Evolutionary conservation across 1,139 yeast genomes (phyloP).

Genomic region (Suhomyces maxii): DNA sequence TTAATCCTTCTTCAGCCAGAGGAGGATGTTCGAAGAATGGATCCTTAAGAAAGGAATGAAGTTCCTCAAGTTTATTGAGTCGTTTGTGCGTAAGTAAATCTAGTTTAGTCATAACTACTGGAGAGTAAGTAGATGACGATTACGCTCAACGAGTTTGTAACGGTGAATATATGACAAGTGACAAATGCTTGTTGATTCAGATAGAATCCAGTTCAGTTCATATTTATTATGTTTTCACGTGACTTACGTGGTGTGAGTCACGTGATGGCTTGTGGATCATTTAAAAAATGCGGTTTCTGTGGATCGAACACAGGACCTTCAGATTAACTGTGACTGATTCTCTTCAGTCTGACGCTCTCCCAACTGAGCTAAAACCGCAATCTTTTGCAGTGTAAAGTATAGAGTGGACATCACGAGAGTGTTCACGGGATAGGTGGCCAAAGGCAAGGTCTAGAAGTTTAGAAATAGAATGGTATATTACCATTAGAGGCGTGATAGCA

Average conservation of each 20-base stretch:
- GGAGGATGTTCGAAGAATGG: conserved; percentile 6
- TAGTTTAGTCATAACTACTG: conserved; percentile 1
- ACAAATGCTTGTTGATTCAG: background rate
- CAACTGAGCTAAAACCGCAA: conserved; percentile 69
- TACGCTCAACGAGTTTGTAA: too few relatives aligned
- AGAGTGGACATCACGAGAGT: too few relatives aligned
- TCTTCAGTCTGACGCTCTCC: conserved; percentile 92
- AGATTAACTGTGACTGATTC: conserved; percentile 42
- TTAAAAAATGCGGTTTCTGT: conserved; percentile 26
- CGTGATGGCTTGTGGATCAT: conserved; percentile 19
- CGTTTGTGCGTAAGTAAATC: conserved; percentile 4
- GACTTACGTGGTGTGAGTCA: conserved; percentile 13
- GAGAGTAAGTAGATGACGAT: too few relatives aligned
- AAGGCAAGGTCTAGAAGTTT: too few relatives aligned
- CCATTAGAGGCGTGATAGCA: too few relatives aligned
- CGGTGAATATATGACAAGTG: too few relatives aligned
- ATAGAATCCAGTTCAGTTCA: conserved; percentile 2
- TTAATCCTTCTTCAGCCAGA: background rate
- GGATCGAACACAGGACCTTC: conserved; percentile 62
- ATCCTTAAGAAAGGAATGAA: conserved; percentile 7
- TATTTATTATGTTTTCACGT: conserved; percentile 8
- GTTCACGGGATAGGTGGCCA: too few relatives aligned
- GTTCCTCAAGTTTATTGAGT: conserved; percentile 10
- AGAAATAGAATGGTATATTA: too few relatives aligned
- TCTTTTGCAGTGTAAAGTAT: too few relatives aligned